phyloP scores from a whole-genome alignment of 1,139 yeast species.

The Pichia sp. region DNA sequence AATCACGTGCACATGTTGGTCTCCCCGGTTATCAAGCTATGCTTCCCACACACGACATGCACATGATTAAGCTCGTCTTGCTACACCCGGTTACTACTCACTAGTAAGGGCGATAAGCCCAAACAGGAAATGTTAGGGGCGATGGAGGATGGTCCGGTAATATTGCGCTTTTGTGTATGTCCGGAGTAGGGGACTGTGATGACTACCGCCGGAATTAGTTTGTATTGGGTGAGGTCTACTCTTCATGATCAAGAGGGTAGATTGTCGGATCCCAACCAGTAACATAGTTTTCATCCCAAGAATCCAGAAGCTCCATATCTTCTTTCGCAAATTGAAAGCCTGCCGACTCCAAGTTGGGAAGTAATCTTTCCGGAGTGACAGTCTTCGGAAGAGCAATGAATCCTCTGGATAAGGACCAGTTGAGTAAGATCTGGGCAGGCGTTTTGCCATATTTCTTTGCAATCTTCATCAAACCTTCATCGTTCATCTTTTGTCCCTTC shows the following conservation, averaged over 20 bases:
- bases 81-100: too few relatives aligned
- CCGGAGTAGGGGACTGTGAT: too few relatives aligned
- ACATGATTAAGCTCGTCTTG: too few relatives aligned
- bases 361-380: constrained; percentile 42
- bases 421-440: constrained; percentile 37
- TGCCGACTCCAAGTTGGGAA: constrained; percentile 28
- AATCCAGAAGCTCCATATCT: constrained; percentile 23
- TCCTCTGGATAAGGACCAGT: constrained; percentile 46
- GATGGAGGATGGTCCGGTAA: too few relatives aligned
- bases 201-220: too few relatives aligned
- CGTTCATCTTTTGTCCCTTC: constrained; percentile 40
- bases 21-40: too few relatives aligned
- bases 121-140: too few relatives aligned
- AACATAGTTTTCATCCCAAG: constrained; percentile 17
- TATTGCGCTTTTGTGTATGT: too few relatives aligned
- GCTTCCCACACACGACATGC: too few relatives aligned
- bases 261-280: constrained; percentile 29
- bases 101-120: too few relatives aligned
- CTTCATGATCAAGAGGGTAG: constrained; percentile 22
- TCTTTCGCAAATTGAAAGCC: constrained; percentile 33
- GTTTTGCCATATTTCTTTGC: constrained; percentile 33
- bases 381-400: constrained; percentile 64
- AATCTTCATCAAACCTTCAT: constrained; percentile 37
- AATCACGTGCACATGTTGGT: too few relatives aligned
- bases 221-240: too few relatives aligned